phyloP scores from a whole-genome alignment of 306 rosid species.

The Vigna mungo region DNA sequence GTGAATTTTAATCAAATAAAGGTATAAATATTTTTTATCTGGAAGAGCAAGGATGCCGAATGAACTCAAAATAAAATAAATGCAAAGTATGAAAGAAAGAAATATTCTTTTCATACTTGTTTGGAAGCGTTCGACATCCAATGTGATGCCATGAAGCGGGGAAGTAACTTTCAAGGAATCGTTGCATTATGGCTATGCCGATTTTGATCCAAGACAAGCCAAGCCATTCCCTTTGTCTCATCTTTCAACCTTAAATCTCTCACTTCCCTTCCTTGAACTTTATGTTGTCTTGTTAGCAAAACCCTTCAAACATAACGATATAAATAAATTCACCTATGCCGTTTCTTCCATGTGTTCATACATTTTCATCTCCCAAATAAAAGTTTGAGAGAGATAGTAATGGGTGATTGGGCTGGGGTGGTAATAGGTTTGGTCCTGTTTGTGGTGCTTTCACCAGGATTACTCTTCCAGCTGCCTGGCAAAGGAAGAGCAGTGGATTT shows the following conservation, averaged over 20 bases:
- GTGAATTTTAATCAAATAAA: too few species aligned
- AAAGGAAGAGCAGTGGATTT: constrained; percentile 65
- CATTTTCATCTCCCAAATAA: neutral
- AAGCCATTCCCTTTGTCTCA: constrained; percentile 37
- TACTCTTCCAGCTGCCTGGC: constrained; percentile 82
- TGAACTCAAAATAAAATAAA: too few species aligned
- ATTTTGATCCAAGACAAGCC: constrained; percentile 11
- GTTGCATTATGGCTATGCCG: constrained; percentile 45
- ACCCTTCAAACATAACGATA: constrained; percentile 13
- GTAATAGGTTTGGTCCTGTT: constrained; percentile 67
- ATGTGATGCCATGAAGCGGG: neutral
- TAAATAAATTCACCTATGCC: constrained; percentile 18
- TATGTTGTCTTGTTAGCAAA: constrained; percentile 27
- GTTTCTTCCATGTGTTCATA: neutral
- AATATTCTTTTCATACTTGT: neutral
- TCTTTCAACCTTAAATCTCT: constrained; percentile 13
- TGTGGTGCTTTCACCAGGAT: constrained; percentile 73
- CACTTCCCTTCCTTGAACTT: constrained; percentile 24
- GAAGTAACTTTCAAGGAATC: constrained; percentile 35
- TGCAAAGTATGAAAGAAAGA: neutral
- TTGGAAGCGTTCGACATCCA: too few species aligned
- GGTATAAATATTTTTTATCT: too few species aligned
- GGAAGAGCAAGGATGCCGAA: too few species aligned
- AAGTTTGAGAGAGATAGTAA: neutral
- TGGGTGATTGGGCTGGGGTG: constrained; percentile 89